Evolutionary conservation across 2,329 filamentous ascomycete genomes (phyloP).

Genomic region (Penicillium sp.): DNA sequence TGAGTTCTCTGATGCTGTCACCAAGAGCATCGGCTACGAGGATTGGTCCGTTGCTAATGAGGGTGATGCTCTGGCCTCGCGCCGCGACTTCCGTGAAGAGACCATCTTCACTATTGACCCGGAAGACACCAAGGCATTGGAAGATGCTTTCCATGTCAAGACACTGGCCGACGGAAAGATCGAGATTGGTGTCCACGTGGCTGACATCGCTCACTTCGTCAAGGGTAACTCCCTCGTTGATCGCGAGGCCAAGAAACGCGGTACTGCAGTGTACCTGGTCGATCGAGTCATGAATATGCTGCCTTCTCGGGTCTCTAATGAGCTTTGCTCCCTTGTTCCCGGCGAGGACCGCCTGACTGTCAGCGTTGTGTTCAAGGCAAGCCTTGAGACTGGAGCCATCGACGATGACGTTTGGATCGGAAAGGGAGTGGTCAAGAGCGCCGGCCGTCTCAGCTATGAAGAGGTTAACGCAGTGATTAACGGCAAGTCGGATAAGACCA

Average conservation of each 20-base stretch:
- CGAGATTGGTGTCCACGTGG: conserved; percentile 92
- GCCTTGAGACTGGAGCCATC: conserved; percentile 75
- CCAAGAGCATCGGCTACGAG: conserved; percentile 87
- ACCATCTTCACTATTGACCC: conserved; percentile 90
- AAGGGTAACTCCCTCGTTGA: conserved; percentile 95
- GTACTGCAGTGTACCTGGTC: conserved; percentile 91
- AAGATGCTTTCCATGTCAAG: conserved; percentile 92
- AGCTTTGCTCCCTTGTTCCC: conserved; percentile 83
- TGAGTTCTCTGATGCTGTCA: conserved; percentile 94
- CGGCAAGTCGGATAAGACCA: conserved; percentile 61
- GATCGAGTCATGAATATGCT: conserved; percentile 87
- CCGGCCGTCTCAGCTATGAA: conserved; percentile 78
- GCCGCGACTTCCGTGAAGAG: conserved; percentile 88
- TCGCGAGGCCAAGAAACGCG: conserved; percentile 95
- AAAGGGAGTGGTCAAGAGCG: conserved; percentile 89
- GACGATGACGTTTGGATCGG: conserved; percentile 93
- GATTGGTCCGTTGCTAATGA: conserved; percentile 88
- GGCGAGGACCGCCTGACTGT: conserved; percentile 88
- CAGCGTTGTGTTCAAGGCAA: conserved; percentile 89
- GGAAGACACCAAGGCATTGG: conserved; percentile 81
- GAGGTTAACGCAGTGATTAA: conserved; percentile 82
- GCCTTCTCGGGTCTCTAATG: conserved; percentile 78
- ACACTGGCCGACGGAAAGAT: conserved; percentile 78
- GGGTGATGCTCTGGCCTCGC: conserved; percentile 71
- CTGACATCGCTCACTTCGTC: conserved; percentile 94